These are phyloP conservation scores for Cordyceps fumosorosea DNA, from an alignment of 2,329 filamentous ascomycete genomes.

Conservation along the genomic window DNA sequence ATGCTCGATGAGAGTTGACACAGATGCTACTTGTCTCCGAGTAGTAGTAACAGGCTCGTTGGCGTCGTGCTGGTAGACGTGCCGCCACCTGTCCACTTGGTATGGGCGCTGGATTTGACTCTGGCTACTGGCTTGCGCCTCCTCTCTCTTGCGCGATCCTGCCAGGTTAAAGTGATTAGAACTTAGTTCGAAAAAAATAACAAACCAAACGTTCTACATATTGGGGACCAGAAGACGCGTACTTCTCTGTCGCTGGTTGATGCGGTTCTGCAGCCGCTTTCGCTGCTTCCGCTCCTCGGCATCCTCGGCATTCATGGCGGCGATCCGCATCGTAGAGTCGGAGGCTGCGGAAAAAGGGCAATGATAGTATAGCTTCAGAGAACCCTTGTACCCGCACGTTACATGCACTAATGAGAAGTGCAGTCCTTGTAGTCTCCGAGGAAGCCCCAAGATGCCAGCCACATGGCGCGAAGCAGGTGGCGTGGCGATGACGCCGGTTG, in stretches of 20 bases:
- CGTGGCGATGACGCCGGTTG: too few relatives aligned
- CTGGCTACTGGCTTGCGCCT: background rate
- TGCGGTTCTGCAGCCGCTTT: constrained; percentile 15
- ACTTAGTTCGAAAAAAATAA: background rate
- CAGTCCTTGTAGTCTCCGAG: too few relatives aligned
- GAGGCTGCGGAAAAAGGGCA: too few relatives aligned
- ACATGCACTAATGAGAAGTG: too few relatives aligned
- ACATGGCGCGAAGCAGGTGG: too few relatives aligned
- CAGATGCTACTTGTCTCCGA: background rate
- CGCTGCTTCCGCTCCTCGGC: constrained; percentile 12
- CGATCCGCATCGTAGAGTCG: too few relatives aligned
- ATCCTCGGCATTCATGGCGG: background rate
- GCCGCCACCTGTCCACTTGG: constrained; percentile 14
- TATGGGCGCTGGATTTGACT: constrained; percentile 10
- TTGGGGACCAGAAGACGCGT: background rate
- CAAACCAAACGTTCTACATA: too few relatives aligned
- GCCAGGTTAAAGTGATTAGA: background rate
- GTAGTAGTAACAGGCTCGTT: background rate
- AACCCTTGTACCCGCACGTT: too few relatives aligned
- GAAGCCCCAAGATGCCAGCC: too few relatives aligned
- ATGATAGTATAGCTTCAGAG: too few relatives aligned
- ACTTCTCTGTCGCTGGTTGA: constrained; percentile 16
- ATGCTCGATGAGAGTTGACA: background rate
- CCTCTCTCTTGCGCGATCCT: background rate
- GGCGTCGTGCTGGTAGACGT: background rate